Base-by-base conservation (phyloP, 129 eudicot genomes). In the Rutidosis leptorrhynchoides region DNA sequence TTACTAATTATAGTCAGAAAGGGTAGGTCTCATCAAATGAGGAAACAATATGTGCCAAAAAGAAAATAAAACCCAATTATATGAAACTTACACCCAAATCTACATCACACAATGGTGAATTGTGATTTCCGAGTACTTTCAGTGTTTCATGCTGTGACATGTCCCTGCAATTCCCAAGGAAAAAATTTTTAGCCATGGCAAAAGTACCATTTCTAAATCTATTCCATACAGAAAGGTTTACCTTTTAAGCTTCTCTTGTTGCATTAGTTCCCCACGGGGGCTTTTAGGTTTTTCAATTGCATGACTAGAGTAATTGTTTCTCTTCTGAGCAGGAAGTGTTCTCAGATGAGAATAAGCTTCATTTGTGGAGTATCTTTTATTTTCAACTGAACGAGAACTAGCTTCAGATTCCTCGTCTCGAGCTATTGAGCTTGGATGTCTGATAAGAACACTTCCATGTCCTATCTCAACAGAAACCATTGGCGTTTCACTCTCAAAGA, bases 381-480 rank as follows among this genome's bases (percentile, higher is more conserved):
- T 81, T 74, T 90, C 95, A 73, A 87, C 69, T 65, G 97, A 83
- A 81, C 84, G 86, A 54, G 97, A 91, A 78, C 97, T 91, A 42
- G 97, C 98, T 85, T 88, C 98, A 22, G 95, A 87, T 75, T 92
- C 98, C 78, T 92, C 98, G 73, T 92, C 98, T 10, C 95, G 80
- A 53, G 76, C 81, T 26, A 84, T 71, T 48, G 94, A 79, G 58
- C 82, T 83, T 7, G 98, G 98, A 58, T 92, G 98, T 59, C 95
- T 69, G 43, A 92, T 85, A 48, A 92, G 98, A 23, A 92, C 95
- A 82, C 96, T 88, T 37, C 98, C 98, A 78, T 92, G 96, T 45
- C 98, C 96, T 73, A 88, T 85, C 81, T 92, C 98, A 61, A 92
- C 98, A 1, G 98, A 92, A 26, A 85, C 98, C 98, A 92, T 92